These are phyloP conservation scores for Neofusicoccum ribis DNA, from an alignment of 2,329 filamentous ascomycete species.

Conservation along the genomic window DNA sequence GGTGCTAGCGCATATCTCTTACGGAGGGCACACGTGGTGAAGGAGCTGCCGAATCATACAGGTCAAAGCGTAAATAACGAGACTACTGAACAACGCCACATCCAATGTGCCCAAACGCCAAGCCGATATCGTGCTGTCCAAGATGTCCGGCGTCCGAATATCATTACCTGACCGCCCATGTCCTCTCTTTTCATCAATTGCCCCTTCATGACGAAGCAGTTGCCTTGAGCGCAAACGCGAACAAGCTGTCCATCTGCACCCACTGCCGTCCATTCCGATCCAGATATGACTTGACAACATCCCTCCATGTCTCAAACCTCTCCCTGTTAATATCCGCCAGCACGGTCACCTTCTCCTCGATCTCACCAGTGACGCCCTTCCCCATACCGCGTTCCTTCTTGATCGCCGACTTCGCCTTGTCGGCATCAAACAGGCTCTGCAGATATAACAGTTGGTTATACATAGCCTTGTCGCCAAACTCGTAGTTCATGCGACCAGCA, in stretches of 20 bases:
- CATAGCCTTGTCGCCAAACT: constrained; percentile 82
- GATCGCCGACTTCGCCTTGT: constrained; percentile 55
- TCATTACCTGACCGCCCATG: background rate
- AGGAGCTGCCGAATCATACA: background rate
- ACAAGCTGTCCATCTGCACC: constrained; percentile 90
- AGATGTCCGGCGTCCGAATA: background rate
- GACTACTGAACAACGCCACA: background rate
- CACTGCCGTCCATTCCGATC: constrained; percentile 89
- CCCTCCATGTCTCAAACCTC: constrained; percentile 74
- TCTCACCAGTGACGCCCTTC: constrained; percentile 46
- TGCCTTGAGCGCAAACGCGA: constrained; percentile 58
- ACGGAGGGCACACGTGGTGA: background rate
- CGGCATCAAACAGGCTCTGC: constrained; percentile 81
- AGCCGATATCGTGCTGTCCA: background rate
- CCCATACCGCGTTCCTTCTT: constrained; percentile 36
- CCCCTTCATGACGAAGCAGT: background rate
- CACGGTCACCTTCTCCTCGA: constrained; percentile 63
- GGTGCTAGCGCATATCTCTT: background rate
- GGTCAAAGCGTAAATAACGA: background rate
- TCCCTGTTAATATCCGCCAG: constrained; percentile 80
- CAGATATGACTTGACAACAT: constrained; percentile 77
- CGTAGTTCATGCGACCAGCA: constrained; percentile 82
- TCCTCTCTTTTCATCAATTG: background rate
- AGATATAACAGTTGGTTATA: constrained; percentile 96
- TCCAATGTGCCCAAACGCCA: background rate